Conservation (phyloP, 2,329 filamentous ascomycete species). For the Hymenoscyphus salicellus region DNA sequence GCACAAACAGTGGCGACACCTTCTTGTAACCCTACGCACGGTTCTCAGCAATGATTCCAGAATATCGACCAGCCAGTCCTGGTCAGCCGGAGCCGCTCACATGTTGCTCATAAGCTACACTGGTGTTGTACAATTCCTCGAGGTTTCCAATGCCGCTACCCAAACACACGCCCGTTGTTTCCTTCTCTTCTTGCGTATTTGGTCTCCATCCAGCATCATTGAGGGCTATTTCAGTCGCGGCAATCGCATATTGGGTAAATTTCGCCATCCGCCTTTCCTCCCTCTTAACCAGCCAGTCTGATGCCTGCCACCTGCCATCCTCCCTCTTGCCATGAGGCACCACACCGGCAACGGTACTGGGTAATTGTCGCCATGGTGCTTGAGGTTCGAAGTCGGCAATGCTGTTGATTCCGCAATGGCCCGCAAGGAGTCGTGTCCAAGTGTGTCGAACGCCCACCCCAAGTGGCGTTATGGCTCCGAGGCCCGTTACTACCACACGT, state of each 20-base stretch:
- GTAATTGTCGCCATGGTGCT: conserved; percentile 62
- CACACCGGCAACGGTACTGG: conserved; percentile 80
- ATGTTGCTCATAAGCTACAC: conserved; percentile 68
- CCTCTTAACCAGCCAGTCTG: conserved; percentile 52
- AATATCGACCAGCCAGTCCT: conserved; percentile 2
- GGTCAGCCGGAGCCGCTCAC: conserved; percentile 45
- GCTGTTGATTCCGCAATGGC: conserved; percentile 77
- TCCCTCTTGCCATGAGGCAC: conserved; percentile 59
- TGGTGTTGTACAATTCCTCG: conserved; percentile 83
- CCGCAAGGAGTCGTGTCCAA: conserved; percentile 77
- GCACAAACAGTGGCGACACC: conserved; percentile 90
- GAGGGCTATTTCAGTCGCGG: conserved; percentile 81
- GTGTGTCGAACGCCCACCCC: conserved; percentile 74
- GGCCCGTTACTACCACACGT: conserved; percentile 79
- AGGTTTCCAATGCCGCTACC: conserved; percentile 95
- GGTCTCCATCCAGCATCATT: conserved; percentile 72
- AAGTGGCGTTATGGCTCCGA: conserved; percentile 79
- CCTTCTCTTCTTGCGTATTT: conserved; percentile 54
- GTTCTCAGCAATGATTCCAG: conserved; percentile 24
- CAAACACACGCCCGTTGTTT: conserved; percentile 83
- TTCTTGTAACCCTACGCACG: conserved; percentile 75
- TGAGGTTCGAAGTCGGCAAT: conserved; percentile 53
- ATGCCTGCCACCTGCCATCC: conserved; percentile 49
- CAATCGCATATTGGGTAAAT: conserved; percentile 89
- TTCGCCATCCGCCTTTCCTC: conserved; percentile 78